Base-by-base conservation (phyloP, 306 rosid species). In the Vicia sativa region DNA sequence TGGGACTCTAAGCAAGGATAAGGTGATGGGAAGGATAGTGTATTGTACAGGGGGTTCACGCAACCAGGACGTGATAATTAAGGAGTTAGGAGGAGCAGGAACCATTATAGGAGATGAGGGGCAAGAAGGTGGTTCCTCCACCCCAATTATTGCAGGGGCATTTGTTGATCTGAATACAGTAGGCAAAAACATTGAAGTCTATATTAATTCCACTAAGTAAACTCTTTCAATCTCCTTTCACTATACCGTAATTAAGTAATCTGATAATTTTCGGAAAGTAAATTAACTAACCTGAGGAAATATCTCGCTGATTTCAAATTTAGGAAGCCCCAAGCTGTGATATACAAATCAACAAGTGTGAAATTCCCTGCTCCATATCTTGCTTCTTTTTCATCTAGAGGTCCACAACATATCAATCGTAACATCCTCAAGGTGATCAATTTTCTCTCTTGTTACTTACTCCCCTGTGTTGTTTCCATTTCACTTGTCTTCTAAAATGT, bases 311-410 rank as follows among this genome's bases (percentile, higher is more conserved):
- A 62, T 66, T 67, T 29, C 16, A 28, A 23, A 60, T 76, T 19
- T 68, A 89, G 95, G 83, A 74, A 86, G 11, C 80, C 96, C 57
- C 65, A 8, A 68, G 96, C 96, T 4, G 84, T 79, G 28, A 81
- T 89, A 50, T 41, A 72, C 53, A 86, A 77, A 79, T 82, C 95
- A 62, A 71, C 42, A 15, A 70, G 61, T 14, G 14, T 2, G 45
- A 29, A 34, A 35, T 9, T 62, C 6, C 72, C 73, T 11, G 95
- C 96, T 64, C 97, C 95, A 52, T 72, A 28, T 42, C 44, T 92
- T 38, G 97, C 92, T 74, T 73, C 86, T 21, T 89, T 91, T 80
- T 89, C 97, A 16, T 74, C 96, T 2, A 87, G 81, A 81, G 97
- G 97, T 14, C 97, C 97, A 61, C 91, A 84, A 60, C 3, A 1